Base-by-base conservation (phyloP, 2,329 filamentous ascomycete species). In the Fusarium nodosum region DNA sequence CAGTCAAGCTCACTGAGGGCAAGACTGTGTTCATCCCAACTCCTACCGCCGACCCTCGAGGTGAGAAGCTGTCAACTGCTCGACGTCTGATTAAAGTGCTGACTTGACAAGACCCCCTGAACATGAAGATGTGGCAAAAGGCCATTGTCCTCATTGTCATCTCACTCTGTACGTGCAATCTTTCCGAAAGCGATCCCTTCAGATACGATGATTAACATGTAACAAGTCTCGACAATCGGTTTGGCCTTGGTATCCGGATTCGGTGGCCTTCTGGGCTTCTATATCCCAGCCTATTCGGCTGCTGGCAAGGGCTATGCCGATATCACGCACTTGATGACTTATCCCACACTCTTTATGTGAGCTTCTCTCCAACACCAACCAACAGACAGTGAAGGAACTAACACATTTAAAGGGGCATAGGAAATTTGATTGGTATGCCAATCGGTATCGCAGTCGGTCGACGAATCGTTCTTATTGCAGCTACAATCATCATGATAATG, bases 111-210 rank as follows among this genome's bases (percentile, higher is more conserved):
- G 69, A 72, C 56, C 69, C 69, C 2, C 50, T 72, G 48, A 72
- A 72, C 52, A 71, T 72, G 69, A 68, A 55, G 47, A 72, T 66
- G 66, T 72, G 69, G 69, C 69, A 72, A 45, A 72, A 72, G 55
- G 53, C 51, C 13, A 46, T 53, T 7, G 66, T 71, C 15, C 57
- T 72, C 9, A 41, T 72, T 11, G 54, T 70, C 12, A 72, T 72
- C 33, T 72, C 69, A 3, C 60, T 71, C 4, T 72, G 60, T 64
- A 57, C 10, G 60, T 64, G 3, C 6, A 42, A n/a, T 7, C 2
- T 8, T n/a, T 5, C 11, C 10, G 15, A 20, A 4, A 12, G 13
- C 13, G 1, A 4, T 15, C 0, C 4, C 34, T 2, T 12, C 12
- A 2, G 12, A 2, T 7, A 3, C 22, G 8, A 10, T 11, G 42